Percentiles rank a stretch among this genome's conserved stretches.
Evolutionary conservation across 345 rosid genomes (phyloP).

Genomic region (Acer campestre): DNA sequence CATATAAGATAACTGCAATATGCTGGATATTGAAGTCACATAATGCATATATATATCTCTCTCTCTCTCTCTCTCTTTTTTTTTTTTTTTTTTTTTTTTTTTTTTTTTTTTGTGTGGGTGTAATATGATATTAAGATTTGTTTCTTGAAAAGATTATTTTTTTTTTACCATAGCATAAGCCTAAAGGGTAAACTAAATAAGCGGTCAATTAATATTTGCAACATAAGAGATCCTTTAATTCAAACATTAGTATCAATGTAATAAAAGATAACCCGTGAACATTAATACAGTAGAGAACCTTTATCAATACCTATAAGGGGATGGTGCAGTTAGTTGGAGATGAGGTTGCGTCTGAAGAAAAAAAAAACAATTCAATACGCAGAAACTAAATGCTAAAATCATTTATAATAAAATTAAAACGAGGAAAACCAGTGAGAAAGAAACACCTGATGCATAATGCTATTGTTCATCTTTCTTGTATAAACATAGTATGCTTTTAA

Average conservation of each 20-base stretch:
- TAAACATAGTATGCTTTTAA: no score
- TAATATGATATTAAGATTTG: no score
- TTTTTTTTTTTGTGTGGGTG: no score
- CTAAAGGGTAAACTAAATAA: not conserved
- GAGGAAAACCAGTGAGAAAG: not conserved
- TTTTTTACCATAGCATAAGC: not conserved
- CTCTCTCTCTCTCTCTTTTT: no score
- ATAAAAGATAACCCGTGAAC: not conserved
- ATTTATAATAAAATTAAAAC: not conserved
- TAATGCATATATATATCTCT: no score
- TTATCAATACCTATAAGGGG: not conserved
- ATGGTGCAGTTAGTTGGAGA: not conserved
- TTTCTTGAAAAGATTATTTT: not conserved
- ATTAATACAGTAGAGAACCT: not conserved
- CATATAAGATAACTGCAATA: not conserved
- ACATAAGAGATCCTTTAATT: not conserved
- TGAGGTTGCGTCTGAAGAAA: not conserved
- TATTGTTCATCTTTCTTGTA: no score
- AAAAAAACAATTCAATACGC: not conserved
- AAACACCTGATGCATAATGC: not conserved
- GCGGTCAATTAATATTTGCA: not conserved
- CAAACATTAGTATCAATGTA: not conserved
- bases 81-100: no score
- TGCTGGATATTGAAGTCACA: not conserved
- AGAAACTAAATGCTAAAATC: not conserved